phyloP scores from a whole-genome alignment of 345 rosid genomes.

The Conringia planisiliqua region DNA sequence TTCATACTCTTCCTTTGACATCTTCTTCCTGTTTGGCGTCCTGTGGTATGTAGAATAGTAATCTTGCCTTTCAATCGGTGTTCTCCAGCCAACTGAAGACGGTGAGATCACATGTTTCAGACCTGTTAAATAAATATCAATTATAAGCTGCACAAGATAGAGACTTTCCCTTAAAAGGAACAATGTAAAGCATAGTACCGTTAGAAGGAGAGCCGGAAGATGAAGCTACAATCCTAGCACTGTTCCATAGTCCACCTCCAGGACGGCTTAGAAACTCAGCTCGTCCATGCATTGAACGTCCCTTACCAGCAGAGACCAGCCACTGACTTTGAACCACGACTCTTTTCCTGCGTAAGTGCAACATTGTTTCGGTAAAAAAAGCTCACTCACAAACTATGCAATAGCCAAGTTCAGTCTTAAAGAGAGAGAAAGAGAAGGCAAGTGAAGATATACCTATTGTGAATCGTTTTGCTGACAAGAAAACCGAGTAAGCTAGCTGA shows the following conservation, averaged over 20 bases:
- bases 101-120: constrained; percentile 41
- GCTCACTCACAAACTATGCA: neutral
- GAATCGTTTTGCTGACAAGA: constrained; percentile 22
- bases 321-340: neutral
- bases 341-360: neutral
- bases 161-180: neutral
- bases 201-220: constrained; percentile 61
- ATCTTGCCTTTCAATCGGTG: constrained; percentile 26
- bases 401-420: neutral
- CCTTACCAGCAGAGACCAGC: neutral
- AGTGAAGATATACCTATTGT: neutral
- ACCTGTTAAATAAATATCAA: neutral
- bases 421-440: neutral
- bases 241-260: constrained; percentile 48
- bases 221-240: constrained; percentile 39
- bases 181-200: constrained; percentile 37
- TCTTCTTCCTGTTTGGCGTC: constrained; percentile 49
- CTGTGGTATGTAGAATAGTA: constrained; percentile 75
- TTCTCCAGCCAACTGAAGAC: constrained; percentile 7
- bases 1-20: constrained; percentile 70
- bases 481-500: constrained; percentile 42
- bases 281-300: constrained; percentile 35
- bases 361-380: neutral
- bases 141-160: neutral
- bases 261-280: constrained; percentile 70